Percentiles rank a stretch among this genome's conserved stretches.
Conservation (phyloP, 1,139 yeast species). For the Chernovozyma aurita region DNA sequence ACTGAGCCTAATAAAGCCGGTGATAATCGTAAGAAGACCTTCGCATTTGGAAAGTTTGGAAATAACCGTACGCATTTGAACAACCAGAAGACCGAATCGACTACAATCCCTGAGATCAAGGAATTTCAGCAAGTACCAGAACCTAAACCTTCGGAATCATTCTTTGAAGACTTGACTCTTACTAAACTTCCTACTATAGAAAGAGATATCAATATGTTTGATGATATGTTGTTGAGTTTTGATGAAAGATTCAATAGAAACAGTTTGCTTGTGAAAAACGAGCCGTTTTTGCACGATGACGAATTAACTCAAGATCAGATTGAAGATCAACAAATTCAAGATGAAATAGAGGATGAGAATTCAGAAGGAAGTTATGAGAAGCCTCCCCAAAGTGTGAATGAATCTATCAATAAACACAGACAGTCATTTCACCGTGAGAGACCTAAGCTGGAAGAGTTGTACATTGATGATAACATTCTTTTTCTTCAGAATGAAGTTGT, state of each 20-base stretch:
- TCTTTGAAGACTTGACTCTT: constrained; percentile 11
- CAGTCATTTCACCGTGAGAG: no score
- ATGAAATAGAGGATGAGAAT: constrained; percentile 9
- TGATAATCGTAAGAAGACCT: background rate
- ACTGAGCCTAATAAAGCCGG: background rate
- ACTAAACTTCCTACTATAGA: constrained; percentile 30
- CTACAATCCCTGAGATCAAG: background rate
- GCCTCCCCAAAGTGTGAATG: background rate
- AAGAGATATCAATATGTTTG: constrained; percentile 28
- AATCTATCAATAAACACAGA: background rate
- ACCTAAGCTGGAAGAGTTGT: constrained; percentile 18
- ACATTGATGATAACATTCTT: constrained; percentile 33
- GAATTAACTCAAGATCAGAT: constrained; percentile 42
- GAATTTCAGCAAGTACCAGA: background rate
- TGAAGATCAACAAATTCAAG: constrained; percentile 36
- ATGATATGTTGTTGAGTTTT: constrained; percentile 29
- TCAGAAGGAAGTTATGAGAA: background rate
- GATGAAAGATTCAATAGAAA: constrained; percentile 22
- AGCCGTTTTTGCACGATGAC: constrained; percentile 40
- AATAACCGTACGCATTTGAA: background rate
- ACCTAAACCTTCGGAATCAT: background rate
- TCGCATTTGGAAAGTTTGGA: background rate
- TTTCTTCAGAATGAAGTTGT: constrained; percentile 28
- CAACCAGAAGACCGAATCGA: background rate
- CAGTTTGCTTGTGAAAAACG: constrained; percentile 18